Base-by-base conservation (phyloP, 129 eudicot genomes). In the Tanacetum coccineum region DNA sequence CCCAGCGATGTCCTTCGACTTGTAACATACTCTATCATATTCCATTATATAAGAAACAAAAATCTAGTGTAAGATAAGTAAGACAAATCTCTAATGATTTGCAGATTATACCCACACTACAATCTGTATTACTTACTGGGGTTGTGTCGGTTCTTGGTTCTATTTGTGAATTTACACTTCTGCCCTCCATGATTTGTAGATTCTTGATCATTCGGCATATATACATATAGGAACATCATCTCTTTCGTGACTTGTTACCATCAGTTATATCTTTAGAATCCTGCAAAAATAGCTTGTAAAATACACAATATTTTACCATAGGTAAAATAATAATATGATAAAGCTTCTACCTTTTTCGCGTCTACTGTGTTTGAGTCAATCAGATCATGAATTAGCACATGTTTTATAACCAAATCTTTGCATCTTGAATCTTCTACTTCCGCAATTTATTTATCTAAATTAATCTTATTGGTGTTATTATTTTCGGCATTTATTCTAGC, bases 211-310 rank as follows among this genome's bases (percentile, higher is more conserved):
- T 79, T 21, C 54, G 82, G 59, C 89, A 58, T 30, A 87, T 82
- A 76, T 84, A 72, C 50, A 87, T 87, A 70, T 90, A 95, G 40
- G 86, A 69, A 32, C 83, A 9, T 63, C 84, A 82, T 74, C 75
- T 84, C 77, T 84, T 90, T 87, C 87, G 73, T 14, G 82, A 73
- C 46, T 73, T 77, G 21, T 72, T 76, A 66, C 71, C 78, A 63
- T 46, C 85, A 28, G 25, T 17, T 1, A 48, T 53, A 76, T 67
- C 69, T 59, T 56, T 36, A 63, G 78, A 65, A 68, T 72, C 70
- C 95, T 90, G 82, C 62, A 72, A 30, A 74, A 47, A n/a, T 9
- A 14, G 39, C 30, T 10, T n/a, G 51, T 22, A 66, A 66, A n/a
- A n/a, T n/a, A 20, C 66, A 71, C 52, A 30, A 59, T 54, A 67